Percentiles rank a stretch among this genome's conserved stretches.
These are phyloP conservation scores for Clarireedia monteithiana DNA, from an alignment of 2,329 filamentous ascomycete genomes.

Conservation along the genomic window DNA sequence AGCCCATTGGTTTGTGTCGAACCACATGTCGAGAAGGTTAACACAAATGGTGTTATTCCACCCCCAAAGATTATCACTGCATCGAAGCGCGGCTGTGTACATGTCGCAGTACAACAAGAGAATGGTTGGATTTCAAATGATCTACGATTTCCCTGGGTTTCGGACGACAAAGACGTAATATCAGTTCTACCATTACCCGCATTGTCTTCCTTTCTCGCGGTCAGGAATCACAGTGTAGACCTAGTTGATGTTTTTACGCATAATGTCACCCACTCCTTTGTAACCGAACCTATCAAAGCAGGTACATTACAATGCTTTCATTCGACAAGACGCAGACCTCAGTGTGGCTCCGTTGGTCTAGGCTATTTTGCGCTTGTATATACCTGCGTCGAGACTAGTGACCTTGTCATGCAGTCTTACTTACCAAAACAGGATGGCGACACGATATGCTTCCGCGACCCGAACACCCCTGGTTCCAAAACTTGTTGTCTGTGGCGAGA, in stretches of 20 bases:
- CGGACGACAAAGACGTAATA: conserved; percentile 38
- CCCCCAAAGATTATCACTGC: conserved; percentile 38
- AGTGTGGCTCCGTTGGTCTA: conserved; percentile 48
- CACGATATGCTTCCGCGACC: conserved; percentile 49
- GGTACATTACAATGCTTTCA: conserved; percentile 55
- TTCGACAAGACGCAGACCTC: conserved; percentile 41
- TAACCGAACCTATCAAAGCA: conserved; percentile 48
- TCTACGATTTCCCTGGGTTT: conserved; percentile 31
- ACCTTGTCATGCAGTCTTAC: conserved; percentile 60
- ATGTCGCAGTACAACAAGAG: conserved; percentile 37
- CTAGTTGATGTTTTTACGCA: conserved; percentile 52
- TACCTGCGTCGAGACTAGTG: conserved; percentile 47
- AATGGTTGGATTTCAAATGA: conserved; percentile 43
- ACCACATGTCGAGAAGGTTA: conserved; percentile 32
- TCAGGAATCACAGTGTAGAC: conserved; percentile 47
- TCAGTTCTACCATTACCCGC: conserved; percentile 52
- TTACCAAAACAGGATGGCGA: conserved; percentile 44
- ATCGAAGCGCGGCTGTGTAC: conserved; percentile 43
- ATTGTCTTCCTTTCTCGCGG: conserved; percentile 53
- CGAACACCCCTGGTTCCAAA: conserved; percentile 32
- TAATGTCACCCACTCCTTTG: conserved; percentile 53
- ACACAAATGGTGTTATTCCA: conserved; percentile 6
- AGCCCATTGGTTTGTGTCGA: conserved; percentile 37
- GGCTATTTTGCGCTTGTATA: conserved; percentile 59
- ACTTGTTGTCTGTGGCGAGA: conserved; percentile 44